Conservation (phyloP, 306 rosid species). For the Cicer pinnatifidum region DNA sequence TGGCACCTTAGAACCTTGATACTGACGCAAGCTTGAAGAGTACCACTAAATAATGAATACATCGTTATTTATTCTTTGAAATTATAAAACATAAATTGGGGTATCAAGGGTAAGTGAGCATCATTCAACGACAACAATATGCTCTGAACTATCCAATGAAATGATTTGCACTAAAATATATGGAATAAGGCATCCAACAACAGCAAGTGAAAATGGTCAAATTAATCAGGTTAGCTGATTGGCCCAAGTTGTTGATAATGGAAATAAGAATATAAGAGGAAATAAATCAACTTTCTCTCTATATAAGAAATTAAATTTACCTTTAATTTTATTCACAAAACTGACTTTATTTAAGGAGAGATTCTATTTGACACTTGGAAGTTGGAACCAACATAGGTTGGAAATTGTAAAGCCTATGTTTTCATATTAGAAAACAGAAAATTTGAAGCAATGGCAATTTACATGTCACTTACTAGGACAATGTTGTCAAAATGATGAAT, state of each 20-base stretch:
- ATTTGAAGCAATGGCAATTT: conserved; percentile 52
- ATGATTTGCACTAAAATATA: background rate
- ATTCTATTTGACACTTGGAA: conserved; percentile 15
- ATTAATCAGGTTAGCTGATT: background rate
- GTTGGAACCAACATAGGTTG: conserved; percentile 7
- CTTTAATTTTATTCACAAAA: background rate
- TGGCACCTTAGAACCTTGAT: background rate
- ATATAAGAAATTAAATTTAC: background rate
- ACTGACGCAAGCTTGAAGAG: background rate
- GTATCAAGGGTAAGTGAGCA: background rate
- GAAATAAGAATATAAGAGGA: background rate
- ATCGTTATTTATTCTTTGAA: background rate
- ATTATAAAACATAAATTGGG: background rate
- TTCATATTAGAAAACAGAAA: conserved; percentile 32
- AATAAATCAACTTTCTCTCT: background rate
- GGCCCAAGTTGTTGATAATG: background rate
- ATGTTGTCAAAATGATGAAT: conserved; percentile 41
- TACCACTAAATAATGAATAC: background rate
- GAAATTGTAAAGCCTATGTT: conserved; percentile 40
- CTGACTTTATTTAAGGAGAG: background rate
- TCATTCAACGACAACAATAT: conserved; percentile 6
- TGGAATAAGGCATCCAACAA: conserved; percentile 19
- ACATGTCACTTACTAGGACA: conserved; percentile 46
- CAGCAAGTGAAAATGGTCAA: background rate
- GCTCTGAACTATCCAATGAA: background rate